phyloP scores from a whole-genome alignment of 441 rosid species.

The Gossypium davidsonii region DNA sequence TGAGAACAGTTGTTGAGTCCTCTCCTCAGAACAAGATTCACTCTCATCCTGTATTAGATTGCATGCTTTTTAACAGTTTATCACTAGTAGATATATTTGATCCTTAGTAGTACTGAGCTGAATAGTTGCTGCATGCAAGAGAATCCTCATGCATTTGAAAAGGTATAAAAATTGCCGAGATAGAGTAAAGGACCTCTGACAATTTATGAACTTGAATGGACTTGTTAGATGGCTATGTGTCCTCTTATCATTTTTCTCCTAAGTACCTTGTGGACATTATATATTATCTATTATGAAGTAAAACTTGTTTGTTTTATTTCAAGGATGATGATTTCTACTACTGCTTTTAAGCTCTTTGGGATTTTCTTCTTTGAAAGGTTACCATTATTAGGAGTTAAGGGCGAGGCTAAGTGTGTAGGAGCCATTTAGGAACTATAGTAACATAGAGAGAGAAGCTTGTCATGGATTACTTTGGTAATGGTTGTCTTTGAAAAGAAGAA shows the following conservation, averaged over 20 bases:
- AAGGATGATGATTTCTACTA: background rate
- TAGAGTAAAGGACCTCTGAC: too few species aligned
- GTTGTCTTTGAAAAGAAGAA: background rate
- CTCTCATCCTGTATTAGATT: background rate
- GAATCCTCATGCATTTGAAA: too few species aligned
- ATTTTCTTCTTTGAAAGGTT: background rate
- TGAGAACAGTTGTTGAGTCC: background rate
- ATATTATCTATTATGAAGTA: background rate
- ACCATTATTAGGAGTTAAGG: background rate
- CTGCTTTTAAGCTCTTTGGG: background rate
- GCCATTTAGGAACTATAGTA: background rate
- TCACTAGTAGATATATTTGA: too few species aligned
- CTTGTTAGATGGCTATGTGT: too few species aligned
- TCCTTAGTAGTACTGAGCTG: too few species aligned
- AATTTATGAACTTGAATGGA: background rate
- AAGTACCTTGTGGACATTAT: background rate
- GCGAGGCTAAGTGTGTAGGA: background rate
- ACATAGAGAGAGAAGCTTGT: background rate
- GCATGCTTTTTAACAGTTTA: background rate
- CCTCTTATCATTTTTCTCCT: background rate
- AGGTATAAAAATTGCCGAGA: too few species aligned
- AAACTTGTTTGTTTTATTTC: background rate
- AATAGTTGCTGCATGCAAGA: too few species aligned
- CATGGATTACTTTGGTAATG: background rate
- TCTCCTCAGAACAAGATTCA: background rate